Evolutionary conservation across 805 yeast species (phyloP).

Genomic region (Nakazawaea holstii): DNA sequence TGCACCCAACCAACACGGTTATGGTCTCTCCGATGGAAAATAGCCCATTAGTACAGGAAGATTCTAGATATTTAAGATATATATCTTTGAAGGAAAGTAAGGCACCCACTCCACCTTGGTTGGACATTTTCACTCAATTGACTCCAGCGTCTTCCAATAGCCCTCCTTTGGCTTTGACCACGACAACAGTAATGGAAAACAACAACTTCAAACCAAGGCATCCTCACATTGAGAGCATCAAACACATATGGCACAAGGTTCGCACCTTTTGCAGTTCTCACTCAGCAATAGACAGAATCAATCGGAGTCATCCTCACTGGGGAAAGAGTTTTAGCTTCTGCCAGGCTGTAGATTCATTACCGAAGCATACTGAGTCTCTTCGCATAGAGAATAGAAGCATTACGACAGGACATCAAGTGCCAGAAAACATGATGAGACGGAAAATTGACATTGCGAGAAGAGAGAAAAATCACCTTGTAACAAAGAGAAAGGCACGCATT

Average conservation of each 20-base stretch:
- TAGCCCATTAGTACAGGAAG: not conserved
- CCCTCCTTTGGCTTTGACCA: not conserved
- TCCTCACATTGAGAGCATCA: not conserved
- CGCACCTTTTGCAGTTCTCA: too few relatives aligned
- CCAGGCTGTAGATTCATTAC: too few relatives aligned
- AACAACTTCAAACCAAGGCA: not conserved
- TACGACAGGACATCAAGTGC: too few relatives aligned
- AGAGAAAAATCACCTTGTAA: not conserved
- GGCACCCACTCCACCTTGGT: not conserved
- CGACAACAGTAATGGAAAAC: not conserved
- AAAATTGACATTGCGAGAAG: not conserved
- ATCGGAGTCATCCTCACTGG: too few relatives aligned
- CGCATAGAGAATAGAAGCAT: too few relatives aligned
- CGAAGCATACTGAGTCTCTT: too few relatives aligned
- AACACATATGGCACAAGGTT: not conserved
- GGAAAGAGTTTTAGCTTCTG: too few relatives aligned
- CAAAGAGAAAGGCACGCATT: not conserved
- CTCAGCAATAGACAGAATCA: too few relatives aligned
- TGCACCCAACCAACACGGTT: not conserved
- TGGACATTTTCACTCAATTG: not conserved
- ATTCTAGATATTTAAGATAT: not conserved
- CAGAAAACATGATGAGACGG: not conserved
- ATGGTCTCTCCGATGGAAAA: not conserved
- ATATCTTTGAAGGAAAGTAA: too few relatives aligned
- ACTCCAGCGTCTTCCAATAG: too few relatives aligned